Percentiles rank a stretch among this genome's conserved stretches.
Conservation (phyloP, 176 grass and related monocot genomes). For the Pontederia paniculata region DNA sequence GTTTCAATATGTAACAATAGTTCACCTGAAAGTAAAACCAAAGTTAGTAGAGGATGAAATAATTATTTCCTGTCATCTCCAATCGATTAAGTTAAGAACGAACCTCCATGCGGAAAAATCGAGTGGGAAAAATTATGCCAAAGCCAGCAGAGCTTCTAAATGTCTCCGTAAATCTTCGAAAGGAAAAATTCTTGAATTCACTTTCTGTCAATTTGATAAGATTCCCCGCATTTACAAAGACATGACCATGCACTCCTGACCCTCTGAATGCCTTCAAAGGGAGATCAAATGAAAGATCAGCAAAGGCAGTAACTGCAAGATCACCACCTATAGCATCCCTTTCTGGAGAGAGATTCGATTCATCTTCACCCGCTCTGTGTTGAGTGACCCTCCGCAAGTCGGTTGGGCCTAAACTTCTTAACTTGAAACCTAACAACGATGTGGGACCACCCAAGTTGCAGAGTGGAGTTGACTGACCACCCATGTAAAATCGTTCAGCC, state of each 20-base stretch:
- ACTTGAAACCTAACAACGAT: conserved; percentile 48
- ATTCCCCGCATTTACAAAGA: conserved; percentile 63
- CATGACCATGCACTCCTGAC: conserved; percentile 71
- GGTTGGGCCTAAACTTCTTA: conserved; percentile 55
- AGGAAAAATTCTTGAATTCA: conserved; percentile 52
- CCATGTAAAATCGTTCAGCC: conserved; percentile 69
- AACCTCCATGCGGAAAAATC: conserved; percentile 85
- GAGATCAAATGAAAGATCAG: conserved; percentile 80
- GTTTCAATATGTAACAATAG: conserved; percentile 85
- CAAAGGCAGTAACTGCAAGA: conserved; percentile 59
- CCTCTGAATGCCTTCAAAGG: conserved; percentile 65
- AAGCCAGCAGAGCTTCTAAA: conserved; percentile 75
- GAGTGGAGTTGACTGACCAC: conserved; percentile 50
- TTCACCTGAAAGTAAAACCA: conserved; percentile 53
- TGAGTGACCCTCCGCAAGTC: conserved; percentile 35
- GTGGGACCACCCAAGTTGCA: conserved; percentile 46
- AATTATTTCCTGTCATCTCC: no score
- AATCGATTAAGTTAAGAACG: background rate
- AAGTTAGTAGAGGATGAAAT: no score
- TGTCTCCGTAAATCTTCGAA: conserved; percentile 28
- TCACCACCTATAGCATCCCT: conserved; percentile 45
- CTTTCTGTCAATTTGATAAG: conserved; percentile 43
- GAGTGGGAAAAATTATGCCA: conserved; percentile 82
- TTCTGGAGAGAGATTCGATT: conserved; percentile 19
- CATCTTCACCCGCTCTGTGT: conserved; percentile 30